phyloP scores from a whole-genome alignment of 2,329 filamentous ascomycete species.

The Oidium heveae region DNA sequence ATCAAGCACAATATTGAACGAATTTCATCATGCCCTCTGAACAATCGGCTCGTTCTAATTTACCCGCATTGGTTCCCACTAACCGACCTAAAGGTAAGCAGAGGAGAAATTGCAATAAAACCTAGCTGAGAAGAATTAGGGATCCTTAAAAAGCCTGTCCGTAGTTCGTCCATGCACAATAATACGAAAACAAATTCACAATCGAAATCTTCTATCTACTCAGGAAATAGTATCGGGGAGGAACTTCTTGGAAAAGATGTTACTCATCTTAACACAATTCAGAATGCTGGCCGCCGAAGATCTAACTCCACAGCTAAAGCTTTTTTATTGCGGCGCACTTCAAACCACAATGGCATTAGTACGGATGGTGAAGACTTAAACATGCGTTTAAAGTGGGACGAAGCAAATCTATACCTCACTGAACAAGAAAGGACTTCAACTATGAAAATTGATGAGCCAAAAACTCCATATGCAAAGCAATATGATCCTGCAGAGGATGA shows the following conservation, averaged over 20 bases:
- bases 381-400: constrained; percentile 85
- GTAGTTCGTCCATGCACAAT: constrained; percentile 23
- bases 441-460: constrained; percentile 98
- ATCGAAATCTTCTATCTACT: constrained; percentile 8
- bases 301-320: constrained; percentile 52
- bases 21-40: too few relatives aligned
- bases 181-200: constrained; percentile 20
- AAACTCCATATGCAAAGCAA: constrained; percentile 83
- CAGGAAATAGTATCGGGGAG: constrained; percentile 12
- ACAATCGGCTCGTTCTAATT: too few relatives aligned
- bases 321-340: constrained; percentile 19
- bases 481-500: constrained; percentile 81
- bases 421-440: constrained; percentile 87
- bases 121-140: constrained; percentile 24
- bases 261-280: constrained; percentile 78
- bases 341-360: constrained; percentile 8
- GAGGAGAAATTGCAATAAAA: too few relatives aligned
- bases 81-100: too few relatives aligned
- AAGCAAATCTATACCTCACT: constrained; percentile 88
- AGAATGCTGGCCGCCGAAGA: constrained; percentile 73
- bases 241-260: constrained; percentile 51
- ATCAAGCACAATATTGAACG: too few relatives aligned
- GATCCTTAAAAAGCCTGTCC: constrained; percentile 75
- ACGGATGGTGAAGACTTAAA: constrained; percentile 23
- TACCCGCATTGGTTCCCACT: too few relatives aligned